phyloP scores from a whole-genome alignment of 2,329 filamentous ascomycete species.

The Fusarium piperis region DNA sequence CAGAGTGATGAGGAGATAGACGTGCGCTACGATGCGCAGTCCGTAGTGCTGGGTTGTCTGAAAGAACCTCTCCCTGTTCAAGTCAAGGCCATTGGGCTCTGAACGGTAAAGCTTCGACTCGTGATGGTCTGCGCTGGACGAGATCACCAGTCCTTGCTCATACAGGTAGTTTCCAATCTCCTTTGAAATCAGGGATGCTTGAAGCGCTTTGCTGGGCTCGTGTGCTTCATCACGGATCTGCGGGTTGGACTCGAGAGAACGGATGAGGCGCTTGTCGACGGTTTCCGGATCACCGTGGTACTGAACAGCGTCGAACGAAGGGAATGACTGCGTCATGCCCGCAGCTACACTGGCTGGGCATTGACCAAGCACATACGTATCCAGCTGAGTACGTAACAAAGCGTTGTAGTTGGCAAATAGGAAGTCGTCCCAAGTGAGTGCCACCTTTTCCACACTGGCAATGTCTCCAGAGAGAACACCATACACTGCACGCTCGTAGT shows the following conservation, averaged over 20 bases:
- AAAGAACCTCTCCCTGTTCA: constrained; percentile 60
- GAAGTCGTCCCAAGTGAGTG: constrained; percentile 84
- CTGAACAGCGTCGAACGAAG: constrained; percentile 71
- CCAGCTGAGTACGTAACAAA: constrained; percentile 82
- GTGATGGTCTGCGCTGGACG: constrained; percentile 36
- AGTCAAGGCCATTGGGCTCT: constrained; percentile 41
- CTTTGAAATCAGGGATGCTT: constrained; percentile 77
- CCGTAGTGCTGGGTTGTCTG: constrained; percentile 68
- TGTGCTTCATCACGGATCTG: constrained; percentile 67
- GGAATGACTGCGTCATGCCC: constrained; percentile 66
- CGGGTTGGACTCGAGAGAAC: constrained; percentile 65
- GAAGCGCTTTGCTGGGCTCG: constrained; percentile 77
- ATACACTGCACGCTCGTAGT: constrained; percentile 90
- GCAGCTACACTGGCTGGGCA: constrained; percentile 64
- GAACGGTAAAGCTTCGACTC: constrained; percentile 43
- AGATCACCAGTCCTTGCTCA: constrained; percentile 62
- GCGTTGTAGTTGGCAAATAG: constrained; percentile 90
- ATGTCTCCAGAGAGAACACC: constrained; percentile 89
- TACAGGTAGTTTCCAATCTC: constrained; percentile 67
- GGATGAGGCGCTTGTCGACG: constrained; percentile 68
- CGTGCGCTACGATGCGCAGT: constrained; percentile 74
- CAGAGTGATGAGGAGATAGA: constrained; percentile 72
- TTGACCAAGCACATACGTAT: constrained; percentile 70
- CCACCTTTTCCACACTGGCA: constrained; percentile 78
- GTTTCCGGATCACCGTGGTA: constrained; percentile 66